These are phyloP conservation scores for Capniomyces stellatus DNA, from an alignment of 371 early-diverging fungal species.

Conservation along the genomic window DNA sequence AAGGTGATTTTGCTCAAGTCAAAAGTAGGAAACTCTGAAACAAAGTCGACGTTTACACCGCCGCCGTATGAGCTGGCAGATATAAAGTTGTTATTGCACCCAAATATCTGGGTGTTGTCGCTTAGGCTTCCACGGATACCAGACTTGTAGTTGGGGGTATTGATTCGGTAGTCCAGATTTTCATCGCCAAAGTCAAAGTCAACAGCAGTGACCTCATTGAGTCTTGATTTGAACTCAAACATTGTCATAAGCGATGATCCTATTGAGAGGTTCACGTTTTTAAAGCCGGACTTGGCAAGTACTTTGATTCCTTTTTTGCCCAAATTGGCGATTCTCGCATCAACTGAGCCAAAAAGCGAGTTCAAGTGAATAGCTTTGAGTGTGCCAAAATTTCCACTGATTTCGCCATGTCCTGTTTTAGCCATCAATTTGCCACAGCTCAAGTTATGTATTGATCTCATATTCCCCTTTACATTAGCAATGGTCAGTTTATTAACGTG, in stretches of 20 bases:
- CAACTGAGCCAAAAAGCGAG: background rate
- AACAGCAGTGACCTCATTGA: background rate
- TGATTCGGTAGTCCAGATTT: background rate
- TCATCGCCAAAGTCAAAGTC: background rate
- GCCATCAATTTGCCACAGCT: background rate
- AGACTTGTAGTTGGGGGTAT: background rate
- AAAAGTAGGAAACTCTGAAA: background rate
- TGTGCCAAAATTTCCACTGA: background rate
- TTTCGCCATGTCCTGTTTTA: background rate
- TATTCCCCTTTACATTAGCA: background rate
- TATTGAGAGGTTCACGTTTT: background rate
- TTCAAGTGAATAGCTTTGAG: background rate
- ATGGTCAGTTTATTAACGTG: no score
- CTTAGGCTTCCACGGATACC: no score
- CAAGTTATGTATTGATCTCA: background rate
- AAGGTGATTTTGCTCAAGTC: background rate
- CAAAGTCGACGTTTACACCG: background rate
- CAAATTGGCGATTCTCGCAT: background rate
- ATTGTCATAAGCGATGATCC: background rate
- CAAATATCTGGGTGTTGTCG: no score
- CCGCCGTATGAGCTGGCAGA: background rate
- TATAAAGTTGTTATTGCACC: background rate
- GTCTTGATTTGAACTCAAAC: background rate
- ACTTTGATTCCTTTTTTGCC: background rate
- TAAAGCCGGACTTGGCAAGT: background rate